Evolutionary conservation across 441 rosid species (phyloP).

Genomic region (Euphorbia schlechtendalii): DNA sequence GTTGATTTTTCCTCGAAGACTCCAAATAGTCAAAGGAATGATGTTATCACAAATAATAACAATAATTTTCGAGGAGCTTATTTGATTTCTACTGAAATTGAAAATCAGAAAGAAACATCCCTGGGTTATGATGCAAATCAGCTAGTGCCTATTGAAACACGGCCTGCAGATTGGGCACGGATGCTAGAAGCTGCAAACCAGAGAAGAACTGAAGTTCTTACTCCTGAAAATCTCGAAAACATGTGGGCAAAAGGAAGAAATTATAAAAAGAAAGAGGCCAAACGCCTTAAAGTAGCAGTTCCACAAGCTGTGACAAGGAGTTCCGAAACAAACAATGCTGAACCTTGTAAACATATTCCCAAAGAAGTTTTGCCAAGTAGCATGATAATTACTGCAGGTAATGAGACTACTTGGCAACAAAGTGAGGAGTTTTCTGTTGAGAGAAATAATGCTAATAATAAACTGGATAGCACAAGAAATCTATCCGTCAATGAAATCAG

Average conservation of each 20-base stretch:
- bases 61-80: constrained; percentile 28
- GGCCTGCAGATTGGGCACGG: constrained; percentile 74
- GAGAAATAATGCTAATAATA: constrained; percentile 21
- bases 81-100: constrained; percentile 28
- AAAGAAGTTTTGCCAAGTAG: constrained; percentile 27
- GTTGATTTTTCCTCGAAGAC: constrained; percentile 30
- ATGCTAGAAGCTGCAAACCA: constrained; percentile 76
- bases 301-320: constrained; percentile 28
- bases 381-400: constrained; percentile 24
- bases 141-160: constrained; percentile 39
- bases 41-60: neutral
- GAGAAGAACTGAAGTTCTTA: constrained; percentile 89
- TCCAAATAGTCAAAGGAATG: constrained; percentile 18
- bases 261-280: constrained; percentile 67
- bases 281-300: constrained; percentile 25
- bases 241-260: constrained; percentile 98
- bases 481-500: constrained; percentile 41
- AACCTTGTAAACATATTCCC: constrained; percentile 19
- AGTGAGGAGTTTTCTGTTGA: constrained; percentile 27
- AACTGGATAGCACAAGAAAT: constrained; percentile 23
- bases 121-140: constrained; percentile 23
- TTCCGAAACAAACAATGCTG: constrained; percentile 16
- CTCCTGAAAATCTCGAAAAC: constrained; percentile 96
- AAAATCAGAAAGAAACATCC: constrained; percentile 27
- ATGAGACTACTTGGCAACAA: constrained; percentile 21